These are phyloP conservation scores for Cruciata laevipes DNA, from an alignment of 257 asterid species.

Conservation along the genomic window DNA sequence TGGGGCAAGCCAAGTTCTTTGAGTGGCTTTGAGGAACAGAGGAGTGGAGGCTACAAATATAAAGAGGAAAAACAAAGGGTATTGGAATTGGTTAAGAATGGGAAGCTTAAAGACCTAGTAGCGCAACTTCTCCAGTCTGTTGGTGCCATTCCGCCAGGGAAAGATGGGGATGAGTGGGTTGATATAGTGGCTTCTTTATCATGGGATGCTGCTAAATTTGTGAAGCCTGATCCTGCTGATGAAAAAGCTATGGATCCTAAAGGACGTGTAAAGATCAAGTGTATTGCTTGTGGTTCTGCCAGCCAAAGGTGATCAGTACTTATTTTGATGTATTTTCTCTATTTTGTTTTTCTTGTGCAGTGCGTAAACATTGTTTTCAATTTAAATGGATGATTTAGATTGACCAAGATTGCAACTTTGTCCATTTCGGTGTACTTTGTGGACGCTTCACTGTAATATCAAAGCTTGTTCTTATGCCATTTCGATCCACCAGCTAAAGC, in stretches of 20 bases:
- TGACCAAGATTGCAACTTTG: not conserved
- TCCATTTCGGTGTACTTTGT: not conserved
- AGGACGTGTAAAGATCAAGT: constrained; percentile 82
- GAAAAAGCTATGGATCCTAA: constrained; percentile 95
- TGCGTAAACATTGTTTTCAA: not conserved
- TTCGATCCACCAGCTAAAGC: constrained; percentile 1
- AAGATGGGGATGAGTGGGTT: constrained; percentile 50
- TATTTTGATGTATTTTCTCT: not conserved
- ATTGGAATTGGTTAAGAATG: constrained; percentile 63
- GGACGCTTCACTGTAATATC: not conserved
- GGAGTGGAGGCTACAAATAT: constrained; percentile 45
- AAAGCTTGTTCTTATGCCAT: not conserved
- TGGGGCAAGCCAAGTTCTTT: constrained; percentile 67
- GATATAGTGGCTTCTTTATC: constrained; percentile 74
- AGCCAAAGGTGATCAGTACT: constrained; percentile 48
- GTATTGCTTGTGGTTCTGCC: constrained; percentile 69
- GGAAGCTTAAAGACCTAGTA: constrained; percentile 70
- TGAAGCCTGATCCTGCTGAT: constrained; percentile 65
- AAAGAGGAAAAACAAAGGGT: constrained; percentile 62
- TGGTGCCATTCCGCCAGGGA: constrained; percentile 38
- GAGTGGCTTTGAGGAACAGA: constrained; percentile 54
- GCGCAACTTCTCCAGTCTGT: constrained; percentile 63
- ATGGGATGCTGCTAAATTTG: constrained; percentile 93
- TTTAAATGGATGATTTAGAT: not conserved
- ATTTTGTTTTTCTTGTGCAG: not conserved